Evolutionary conservation across 2,329 filamentous ascomycete species (phyloP), one percentile per base, ranked within the genome.

Genomic region (Sarocladium oryzae): DNA sequence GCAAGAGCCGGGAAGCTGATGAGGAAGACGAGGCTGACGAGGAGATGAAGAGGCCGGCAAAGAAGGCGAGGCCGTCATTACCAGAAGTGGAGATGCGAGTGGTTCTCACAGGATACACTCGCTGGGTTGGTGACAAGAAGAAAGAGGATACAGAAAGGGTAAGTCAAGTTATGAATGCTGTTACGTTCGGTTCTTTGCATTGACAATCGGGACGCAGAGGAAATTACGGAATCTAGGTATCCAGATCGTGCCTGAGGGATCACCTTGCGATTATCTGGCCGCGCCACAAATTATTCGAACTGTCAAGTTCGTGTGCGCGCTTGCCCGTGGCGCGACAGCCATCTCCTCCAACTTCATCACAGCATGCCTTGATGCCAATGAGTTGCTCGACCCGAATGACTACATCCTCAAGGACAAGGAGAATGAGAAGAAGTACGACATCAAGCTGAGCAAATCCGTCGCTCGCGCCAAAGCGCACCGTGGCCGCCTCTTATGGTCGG

Each of bases 251-350:
- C 20, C 46, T n/a, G 88, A 96, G 61, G 82, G 83, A 23, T 79
- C 81, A 45, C 78, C 81, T 40, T 93, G 89, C 64, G 88, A 92
- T 60, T 88, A 95, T 64, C 79, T 99, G 10, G 90, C 89, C 30
- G 92, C 92, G 3, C 93, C 92, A 1, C 80, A 83, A 37, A 82
- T 97, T 55, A 81, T 96, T 30, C 86, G 93, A 33, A 99, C 93
- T 0, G 84, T 89, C 64, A 99, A 99, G 63, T 99, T 99, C 63
- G 84, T 97, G 48, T 86, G 85, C 55, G 89, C 90, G 11, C 72
- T 99, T 24, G 90, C 93, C 16, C 84, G 82, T 53, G 90, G 88
- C 0, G 89, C 90, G 0, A 77, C 80, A 1, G 80, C 97, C 38
- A 78, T 97, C 51, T 84, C 83, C 41, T 86, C 85, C 1, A 77